These are phyloP conservation scores for Kluyveromyces starmeri DNA, from an alignment of 805 yeast species.

Conservation along the genomic window DNA sequence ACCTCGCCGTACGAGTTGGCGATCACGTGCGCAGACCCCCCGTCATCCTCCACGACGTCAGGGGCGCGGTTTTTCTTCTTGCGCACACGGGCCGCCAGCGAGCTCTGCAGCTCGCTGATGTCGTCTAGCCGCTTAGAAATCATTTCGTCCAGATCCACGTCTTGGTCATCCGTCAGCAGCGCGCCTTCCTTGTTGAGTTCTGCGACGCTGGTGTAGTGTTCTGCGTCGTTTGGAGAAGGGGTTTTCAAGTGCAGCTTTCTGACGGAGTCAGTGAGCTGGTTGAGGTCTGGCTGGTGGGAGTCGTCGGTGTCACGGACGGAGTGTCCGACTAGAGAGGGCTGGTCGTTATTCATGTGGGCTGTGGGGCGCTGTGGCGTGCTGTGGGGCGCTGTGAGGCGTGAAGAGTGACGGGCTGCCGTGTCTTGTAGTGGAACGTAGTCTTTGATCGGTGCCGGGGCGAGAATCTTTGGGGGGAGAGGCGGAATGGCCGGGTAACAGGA, in stretches of 20 bases:
- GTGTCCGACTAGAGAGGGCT: slow-evolving; percentile 21
- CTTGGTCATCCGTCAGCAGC: slow-evolving; percentile 27
- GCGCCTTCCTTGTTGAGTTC: slow-evolving; percentile 30
- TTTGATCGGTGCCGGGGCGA: too few species aligned
- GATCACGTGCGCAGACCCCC: slow-evolving; percentile 6
- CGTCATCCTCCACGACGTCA: slow-evolving; percentile 18
- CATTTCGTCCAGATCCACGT: slow-evolving; percentile 22
- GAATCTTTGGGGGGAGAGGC: too few species aligned
- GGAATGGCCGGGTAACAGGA: slow-evolving; percentile 16
- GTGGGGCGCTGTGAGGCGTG: too few species aligned
- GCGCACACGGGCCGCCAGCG: slow-evolving; percentile 11
- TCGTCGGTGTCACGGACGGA: slow-evolving; percentile 25
- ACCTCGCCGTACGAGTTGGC: slow-evolving; percentile 26
- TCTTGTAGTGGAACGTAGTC: too few species aligned
- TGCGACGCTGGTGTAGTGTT: slow-evolving; percentile 23
- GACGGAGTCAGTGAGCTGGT: slow-evolving; percentile 7
- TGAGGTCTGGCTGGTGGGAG: slow-evolving; percentile 9
- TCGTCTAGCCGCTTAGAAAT: slow-evolving; percentile 14
- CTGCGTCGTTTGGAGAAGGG: slow-evolving; percentile 8
- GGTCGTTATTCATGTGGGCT: too few species aligned
- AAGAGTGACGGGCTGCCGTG: too few species aligned
- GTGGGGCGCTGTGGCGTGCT: too few species aligned
- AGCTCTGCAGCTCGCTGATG: slow-evolving; percentile 10
- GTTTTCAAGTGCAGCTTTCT: slow-evolving; percentile 9
- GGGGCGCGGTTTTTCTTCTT: slow-evolving; percentile 12